Conservation (phyloP, 2,329 filamentous ascomycete species). For the Sporothrix inflata region DNA sequence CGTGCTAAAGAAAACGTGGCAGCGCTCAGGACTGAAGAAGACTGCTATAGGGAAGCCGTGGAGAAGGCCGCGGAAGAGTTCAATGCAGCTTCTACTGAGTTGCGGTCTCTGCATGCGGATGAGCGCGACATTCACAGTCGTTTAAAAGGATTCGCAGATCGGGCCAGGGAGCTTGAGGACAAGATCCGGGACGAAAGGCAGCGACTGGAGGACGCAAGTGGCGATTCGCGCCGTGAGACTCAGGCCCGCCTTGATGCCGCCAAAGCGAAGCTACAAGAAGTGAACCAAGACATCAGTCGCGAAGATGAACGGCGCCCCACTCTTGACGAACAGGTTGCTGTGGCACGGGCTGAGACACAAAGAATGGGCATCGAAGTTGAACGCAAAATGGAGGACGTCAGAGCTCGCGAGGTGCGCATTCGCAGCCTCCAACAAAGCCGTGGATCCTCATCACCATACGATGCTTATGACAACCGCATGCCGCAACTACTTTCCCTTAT, state of each 20-base stretch:
- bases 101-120: conserved; percentile 54
- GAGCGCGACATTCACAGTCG: conserved; percentile 67
- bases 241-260: conserved; percentile 61
- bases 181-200: conserved; percentile 60
- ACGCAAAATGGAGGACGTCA: conserved; percentile 58
- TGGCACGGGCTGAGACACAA: conserved; percentile 41
- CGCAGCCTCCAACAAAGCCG: conserved; percentile 58
- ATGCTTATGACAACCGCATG: conserved; percentile 67
- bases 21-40: conserved; percentile 51
- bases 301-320: conserved; percentile 38
- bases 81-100: conserved; percentile 41
- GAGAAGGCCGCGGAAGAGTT: conserved; percentile 55
- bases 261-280: conserved; percentile 52
- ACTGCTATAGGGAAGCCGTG: conserved; percentile 51
- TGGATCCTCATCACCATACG: conserved; percentile 52
- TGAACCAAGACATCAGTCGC: conserved; percentile 43
- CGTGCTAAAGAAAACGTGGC: conserved; percentile 47
- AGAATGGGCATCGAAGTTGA: conserved; percentile 42
- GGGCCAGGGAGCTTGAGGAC: conserved; percentile 49
- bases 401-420: conserved; percentile 55
- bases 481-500: conserved; percentile 69
- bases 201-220: conserved; percentile 69
- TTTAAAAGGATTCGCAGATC: conserved; percentile 56
- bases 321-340: conserved; percentile 42
- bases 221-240: conserved; percentile 63